A percentile compares a stretch with the other conserved stretches of the same genome.
Conservation (phyloP, 2,329 filamentous ascomycete species). For the Tolypocladium nubicola region DNA sequence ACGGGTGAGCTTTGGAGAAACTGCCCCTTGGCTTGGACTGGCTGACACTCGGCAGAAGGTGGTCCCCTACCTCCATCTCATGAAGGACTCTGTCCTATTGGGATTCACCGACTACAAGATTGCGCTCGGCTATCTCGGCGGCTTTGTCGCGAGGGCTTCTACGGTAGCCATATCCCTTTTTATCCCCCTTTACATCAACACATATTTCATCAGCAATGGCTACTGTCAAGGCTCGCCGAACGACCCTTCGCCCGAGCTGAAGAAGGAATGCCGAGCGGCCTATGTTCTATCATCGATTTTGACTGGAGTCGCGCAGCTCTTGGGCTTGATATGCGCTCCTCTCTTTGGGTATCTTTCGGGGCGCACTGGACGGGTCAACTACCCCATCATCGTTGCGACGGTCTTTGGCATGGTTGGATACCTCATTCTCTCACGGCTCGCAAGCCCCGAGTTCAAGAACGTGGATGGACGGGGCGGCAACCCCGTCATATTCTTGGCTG, state of each 20-base stretch:
- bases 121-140: constrained; percentile 79
- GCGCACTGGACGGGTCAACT: constrained; percentile 53
- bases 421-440: constrained; percentile 60
- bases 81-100: constrained; percentile 54
- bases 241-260: constrained; percentile 62
- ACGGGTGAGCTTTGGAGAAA: constrained; percentile 13
- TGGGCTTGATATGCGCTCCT: constrained; percentile 76
- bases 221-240: constrained; percentile 61
- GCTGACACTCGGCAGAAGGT: constrained; percentile 18
- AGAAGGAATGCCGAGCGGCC: constrained; percentile 72
- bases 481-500: constrained; percentile 61
- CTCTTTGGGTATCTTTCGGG: constrained; percentile 80
- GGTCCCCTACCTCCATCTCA: constrained; percentile 47
- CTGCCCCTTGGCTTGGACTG: background rate
- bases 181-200: constrained; percentile 85
- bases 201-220: constrained; percentile 74
- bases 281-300: constrained; percentile 82
- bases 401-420: constrained; percentile 71
- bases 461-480: constrained; percentile 56
- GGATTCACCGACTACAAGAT: constrained; percentile 71
- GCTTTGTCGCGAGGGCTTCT: constrained; percentile 88
- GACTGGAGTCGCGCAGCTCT: constrained; percentile 79
- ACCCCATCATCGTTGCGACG: constrained; percentile 64
- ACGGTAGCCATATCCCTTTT: constrained; percentile 94
- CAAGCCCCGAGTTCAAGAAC: constrained; percentile 63